Percentiles rank a stretch among this genome's conserved stretches.
Conservation (phyloP, 345 rosid species). For the Triadica sebifera region DNA sequence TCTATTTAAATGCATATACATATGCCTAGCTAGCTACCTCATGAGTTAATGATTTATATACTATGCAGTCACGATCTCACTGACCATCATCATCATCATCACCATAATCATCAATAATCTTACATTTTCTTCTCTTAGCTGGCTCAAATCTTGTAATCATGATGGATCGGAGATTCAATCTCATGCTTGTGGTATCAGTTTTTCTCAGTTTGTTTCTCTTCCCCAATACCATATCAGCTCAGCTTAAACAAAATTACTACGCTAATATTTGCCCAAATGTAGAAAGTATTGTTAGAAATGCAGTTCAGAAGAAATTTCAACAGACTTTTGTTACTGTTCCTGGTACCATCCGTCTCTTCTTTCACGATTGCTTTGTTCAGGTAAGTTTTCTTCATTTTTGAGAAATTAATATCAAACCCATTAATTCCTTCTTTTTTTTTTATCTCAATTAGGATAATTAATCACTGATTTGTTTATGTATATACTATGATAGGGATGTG, state of each 20-base stretch:
- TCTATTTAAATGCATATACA: no score
- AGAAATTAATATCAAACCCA: background rate
- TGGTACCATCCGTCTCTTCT: conserved; percentile 53
- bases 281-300: conserved; percentile 53
- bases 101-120: background rate
- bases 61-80: no score
- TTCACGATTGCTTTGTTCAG: conserved; percentile 70
- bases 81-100: no score
- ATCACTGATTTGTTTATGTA: no score
- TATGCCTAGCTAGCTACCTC: no score
- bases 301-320: conserved; percentile 45
- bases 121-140: background rate
- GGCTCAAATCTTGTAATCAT: background rate
- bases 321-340: conserved; percentile 66
- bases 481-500: conserved; percentile 49
- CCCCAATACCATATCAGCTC: conserved; percentile 50
- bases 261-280: conserved; percentile 60
- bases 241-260: conserved; percentile 53
- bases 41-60: no score
- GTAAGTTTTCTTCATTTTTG: conserved; percentile 16
- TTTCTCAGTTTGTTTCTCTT: conserved; percentile 40
- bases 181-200: conserved; percentile 37
- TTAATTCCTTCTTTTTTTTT: background rate
- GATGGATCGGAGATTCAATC: conserved; percentile 22
- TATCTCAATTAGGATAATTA: no score